These are phyloP conservation scores for Penicillium robsamsonii DNA, from an alignment of 495 filamentous ascomycete genomes.

Conservation along the genomic window DNA sequence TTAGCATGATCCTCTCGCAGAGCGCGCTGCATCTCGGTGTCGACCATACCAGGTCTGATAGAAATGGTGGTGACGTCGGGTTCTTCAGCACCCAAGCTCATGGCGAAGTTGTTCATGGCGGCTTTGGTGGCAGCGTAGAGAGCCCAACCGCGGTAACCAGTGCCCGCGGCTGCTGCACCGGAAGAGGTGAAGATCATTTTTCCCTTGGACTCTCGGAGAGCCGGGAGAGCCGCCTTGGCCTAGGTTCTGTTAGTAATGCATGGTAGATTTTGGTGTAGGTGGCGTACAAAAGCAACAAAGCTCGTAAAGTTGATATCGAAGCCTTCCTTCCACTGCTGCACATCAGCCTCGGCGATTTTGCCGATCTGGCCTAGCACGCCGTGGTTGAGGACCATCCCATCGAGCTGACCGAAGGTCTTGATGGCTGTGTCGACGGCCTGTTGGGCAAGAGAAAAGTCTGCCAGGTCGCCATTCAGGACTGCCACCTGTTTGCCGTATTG, in stretches of 20 bases:
- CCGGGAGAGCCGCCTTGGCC: slow-evolving; percentile 71
- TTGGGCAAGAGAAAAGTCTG: slow-evolving; percentile 59
- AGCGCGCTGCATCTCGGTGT: slow-evolving; percentile 90
- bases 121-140: slow-evolving; percentile 85
- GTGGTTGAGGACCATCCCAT: slow-evolving; percentile 87
- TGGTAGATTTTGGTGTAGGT: neutral
- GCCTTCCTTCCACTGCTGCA: slow-evolving; percentile 69
- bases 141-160: slow-evolving; percentile 71
- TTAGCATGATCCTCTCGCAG: slow-evolving; percentile 68
- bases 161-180: slow-evolving; percentile 62
- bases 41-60: slow-evolving; percentile 79
- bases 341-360: slow-evolving; percentile 59
- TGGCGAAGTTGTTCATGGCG: slow-evolving; percentile 76
- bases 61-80: slow-evolving; percentile 67
- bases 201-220: slow-evolving; percentile 66
- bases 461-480: slow-evolving; percentile 72
- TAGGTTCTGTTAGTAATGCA: slow-evolving; percentile 33
- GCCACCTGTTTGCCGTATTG: slow-evolving; percentile 66
- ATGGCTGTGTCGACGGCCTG: slow-evolving; percentile 63
- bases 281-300: slow-evolving; percentile 69
- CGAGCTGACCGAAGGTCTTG: slow-evolving; percentile 65
- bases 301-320: slow-evolving; percentile 87
- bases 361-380: slow-evolving; percentile 77
- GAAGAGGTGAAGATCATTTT: slow-evolving; percentile 73
- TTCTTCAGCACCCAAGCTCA: slow-evolving; percentile 76